A percentile compares a stretch with the other conserved stretches of the same genome.
phyloP scores from a whole-genome alignment of 2,329 filamentous ascomycete genomes.

The Ophiosphaerella korrae region DNA sequence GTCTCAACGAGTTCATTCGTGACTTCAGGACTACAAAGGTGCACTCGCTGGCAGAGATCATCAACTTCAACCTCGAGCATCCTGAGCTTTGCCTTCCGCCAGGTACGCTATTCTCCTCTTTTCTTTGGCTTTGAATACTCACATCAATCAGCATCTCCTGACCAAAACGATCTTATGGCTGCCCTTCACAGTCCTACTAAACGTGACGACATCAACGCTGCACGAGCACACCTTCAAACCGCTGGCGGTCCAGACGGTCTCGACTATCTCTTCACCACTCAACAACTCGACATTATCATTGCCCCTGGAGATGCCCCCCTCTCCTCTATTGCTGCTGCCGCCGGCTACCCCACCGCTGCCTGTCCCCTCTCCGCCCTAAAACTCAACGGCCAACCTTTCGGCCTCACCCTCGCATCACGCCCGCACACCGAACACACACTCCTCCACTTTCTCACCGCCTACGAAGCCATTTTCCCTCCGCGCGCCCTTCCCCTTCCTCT shows the following conservation, averaged over 20 bases:
- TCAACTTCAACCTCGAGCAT: conserved; percentile 46
- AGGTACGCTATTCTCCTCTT: conserved; percentile 16
- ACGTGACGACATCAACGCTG: conserved; percentile 32
- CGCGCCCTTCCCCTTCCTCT: conserved; percentile 40
- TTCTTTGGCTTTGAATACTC: neutral
- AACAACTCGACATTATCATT: conserved; percentile 40
- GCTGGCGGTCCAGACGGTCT: conserved; percentile 41
- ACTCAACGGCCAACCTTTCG: conserved; percentile 45
- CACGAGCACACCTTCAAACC: conserved; percentile 31
- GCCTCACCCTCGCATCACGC: conserved; percentile 38
- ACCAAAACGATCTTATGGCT: conserved; percentile 44
- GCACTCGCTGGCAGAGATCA: conserved; percentile 44
- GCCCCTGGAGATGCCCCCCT: conserved; percentile 43
- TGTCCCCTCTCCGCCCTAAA: conserved; percentile 42
- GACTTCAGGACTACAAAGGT: conserved; percentile 44
- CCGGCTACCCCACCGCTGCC: conserved; percentile 43
- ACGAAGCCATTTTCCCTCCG: conserved; percentile 43
- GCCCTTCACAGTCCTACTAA: conserved; percentile 32
- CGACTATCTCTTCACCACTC: conserved; percentile 36
- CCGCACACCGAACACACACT: conserved; percentile 40
- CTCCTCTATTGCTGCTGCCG: conserved; percentile 42
- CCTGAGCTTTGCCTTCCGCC: conserved; percentile 42
- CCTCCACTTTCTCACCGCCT: conserved; percentile 45
- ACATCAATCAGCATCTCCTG: conserved; percentile 29
- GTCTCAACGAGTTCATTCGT: conserved; percentile 40